Conservation (phyloP, 139 green algal species). For the Picochlorum sp. region DNA sequence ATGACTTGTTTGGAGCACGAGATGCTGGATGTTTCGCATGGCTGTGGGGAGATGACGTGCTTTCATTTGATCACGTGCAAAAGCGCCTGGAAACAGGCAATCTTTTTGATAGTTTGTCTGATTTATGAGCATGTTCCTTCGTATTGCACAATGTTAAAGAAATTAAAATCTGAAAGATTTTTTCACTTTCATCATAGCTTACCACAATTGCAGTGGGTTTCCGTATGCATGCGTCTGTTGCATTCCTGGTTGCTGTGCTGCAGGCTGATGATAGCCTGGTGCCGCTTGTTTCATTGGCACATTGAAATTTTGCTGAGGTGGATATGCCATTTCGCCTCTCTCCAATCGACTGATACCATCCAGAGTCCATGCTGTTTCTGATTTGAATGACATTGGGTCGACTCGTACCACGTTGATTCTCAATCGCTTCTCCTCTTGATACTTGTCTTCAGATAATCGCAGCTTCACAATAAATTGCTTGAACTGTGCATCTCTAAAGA, state of each 20-base stretch:
- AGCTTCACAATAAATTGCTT: conserved; percentile 46
- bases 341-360: conserved; percentile 6
- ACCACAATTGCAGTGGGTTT: not conserved
- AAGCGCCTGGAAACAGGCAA: conserved; percentile 14
- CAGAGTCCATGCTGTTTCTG: conserved; percentile 5
- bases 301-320: not conserved
- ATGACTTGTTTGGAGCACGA: conserved; percentile 78
- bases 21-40: conserved; percentile 70
- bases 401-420: conserved; percentile 48
- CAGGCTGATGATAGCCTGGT: not conserved
- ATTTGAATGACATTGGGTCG: conserved; percentile 19
- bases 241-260: not conserved
- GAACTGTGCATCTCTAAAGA: conserved; percentile 33
- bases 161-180: not conserved
- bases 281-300: not conserved
- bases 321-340: not conserved
- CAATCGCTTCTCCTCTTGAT: conserved; percentile 76
- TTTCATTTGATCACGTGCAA: conserved; percentile 65
- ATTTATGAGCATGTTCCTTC: not conserved
- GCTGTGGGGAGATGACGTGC: conserved; percentile 78
- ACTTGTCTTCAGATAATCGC: conserved; percentile 76
- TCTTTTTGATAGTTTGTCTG: conserved; percentile 5
- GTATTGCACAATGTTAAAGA: no score
- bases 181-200: not conserved
- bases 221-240: not conserved